phyloP scores from a whole-genome alignment of 148 eudicot genomes.

The Fallopia convolvulus region DNA sequence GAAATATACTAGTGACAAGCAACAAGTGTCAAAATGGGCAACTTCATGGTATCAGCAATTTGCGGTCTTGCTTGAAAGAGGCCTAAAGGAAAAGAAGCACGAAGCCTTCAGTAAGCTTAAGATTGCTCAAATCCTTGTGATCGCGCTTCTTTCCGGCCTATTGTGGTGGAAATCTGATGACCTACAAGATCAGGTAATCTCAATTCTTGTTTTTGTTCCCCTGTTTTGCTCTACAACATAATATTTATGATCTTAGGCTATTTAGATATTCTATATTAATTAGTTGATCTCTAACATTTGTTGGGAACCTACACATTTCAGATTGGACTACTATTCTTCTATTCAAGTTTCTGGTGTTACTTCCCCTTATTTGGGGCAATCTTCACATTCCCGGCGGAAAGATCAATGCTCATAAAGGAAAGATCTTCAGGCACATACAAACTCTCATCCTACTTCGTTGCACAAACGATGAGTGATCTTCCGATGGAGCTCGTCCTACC shows the following conservation, averaged over 20 bases:
- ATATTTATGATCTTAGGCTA: too few species aligned
- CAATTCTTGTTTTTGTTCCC: background rate
- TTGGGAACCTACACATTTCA: constrained; percentile 19
- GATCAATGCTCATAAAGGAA: constrained; percentile 58
- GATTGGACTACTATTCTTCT: constrained; percentile 74
- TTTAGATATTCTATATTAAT: too few species aligned
- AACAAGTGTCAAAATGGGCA: constrained; percentile 25
- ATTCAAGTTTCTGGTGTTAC: constrained; percentile 73
- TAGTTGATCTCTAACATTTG: background rate
- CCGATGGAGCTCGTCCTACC: constrained; percentile 87
- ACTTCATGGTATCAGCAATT: constrained; percentile 80
- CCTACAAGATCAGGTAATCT: constrained; percentile 42
- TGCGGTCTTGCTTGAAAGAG: constrained; percentile 44
- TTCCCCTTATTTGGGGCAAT: constrained; percentile 67
- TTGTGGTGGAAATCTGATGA: constrained; percentile 68
- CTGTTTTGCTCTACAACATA: background rate
- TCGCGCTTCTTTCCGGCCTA: constrained; percentile 47
- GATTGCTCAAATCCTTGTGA: constrained; percentile 36
- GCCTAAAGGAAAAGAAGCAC: constrained; percentile 58
- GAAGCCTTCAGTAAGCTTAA: constrained; percentile 46
- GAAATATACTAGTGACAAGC: background rate
- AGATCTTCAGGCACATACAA: constrained; percentile 81
- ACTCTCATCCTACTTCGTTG: constrained; percentile 65
- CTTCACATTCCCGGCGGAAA: constrained; percentile 77
- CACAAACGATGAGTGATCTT: constrained; percentile 46